phyloP scores from a whole-genome alignment of 768 basidiomycete genomes.

The Tylopilus felleus region DNA sequence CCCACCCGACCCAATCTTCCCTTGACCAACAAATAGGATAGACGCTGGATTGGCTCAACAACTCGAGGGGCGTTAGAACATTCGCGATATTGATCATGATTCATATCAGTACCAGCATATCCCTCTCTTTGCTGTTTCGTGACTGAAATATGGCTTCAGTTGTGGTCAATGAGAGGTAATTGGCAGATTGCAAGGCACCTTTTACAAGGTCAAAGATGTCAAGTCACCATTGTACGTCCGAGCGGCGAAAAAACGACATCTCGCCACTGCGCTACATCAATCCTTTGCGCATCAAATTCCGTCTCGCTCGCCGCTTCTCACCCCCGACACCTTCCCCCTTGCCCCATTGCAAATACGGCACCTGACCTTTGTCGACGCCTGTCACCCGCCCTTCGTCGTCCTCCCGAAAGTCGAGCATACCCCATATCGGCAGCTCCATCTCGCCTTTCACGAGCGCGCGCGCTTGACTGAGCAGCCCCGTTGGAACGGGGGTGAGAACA shows the following conservation, averaged over 20 bases:
- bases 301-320: slow-evolving; percentile 67
- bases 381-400: slow-evolving; percentile 42
- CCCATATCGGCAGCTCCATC: slow-evolving; percentile 84
- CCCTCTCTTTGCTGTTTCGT: not conserved
- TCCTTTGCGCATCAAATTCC: slow-evolving; percentile 84
- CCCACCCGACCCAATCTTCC: no score
- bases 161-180: no score
- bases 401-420: slow-evolving; percentile 70
- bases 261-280: slow-evolving; percentile 52
- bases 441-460: slow-evolving; percentile 73
- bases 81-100: slow-evolving; percentile 14
- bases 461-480: slow-evolving; percentile 37
- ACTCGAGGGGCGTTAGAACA: no score
- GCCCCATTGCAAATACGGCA: slow-evolving; percentile 81
- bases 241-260: no score
- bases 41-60: no score
- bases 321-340: slow-evolving; percentile 68
- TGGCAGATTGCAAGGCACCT: no score
- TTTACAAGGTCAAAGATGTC: no score
- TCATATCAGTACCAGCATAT: not conserved
- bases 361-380: slow-evolving; percentile 48
- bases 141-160: no score
- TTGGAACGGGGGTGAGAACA: slow-evolving; percentile 74
- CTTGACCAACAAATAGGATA: no score
- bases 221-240: no score